Base-by-base conservation (phyloP, 129 eudicot species). In the Daucus carota region DNA sequence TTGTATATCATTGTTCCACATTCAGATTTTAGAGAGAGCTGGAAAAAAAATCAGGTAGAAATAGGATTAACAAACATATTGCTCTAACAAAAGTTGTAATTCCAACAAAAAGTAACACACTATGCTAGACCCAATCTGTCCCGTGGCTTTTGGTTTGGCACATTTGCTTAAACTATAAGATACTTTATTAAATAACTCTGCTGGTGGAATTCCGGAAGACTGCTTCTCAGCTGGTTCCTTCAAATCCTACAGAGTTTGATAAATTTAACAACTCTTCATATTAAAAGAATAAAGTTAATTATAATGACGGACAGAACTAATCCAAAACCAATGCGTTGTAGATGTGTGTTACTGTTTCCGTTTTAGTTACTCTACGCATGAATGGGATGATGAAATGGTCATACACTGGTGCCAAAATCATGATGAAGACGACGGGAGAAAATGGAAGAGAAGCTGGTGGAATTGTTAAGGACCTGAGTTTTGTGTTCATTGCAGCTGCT, bases 101-200 rank as follows among this genome's bases (percentile, higher is more conserved):
- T 72, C 57, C 2, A 42, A 13, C 40, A 4, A 26, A 43, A n/a
- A n/a, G 34, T 36, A 70, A 3, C 32, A 38, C n/a, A n/a, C n/a
- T n/a, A n/a, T n/a, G n/a, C 14, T n/a, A 20, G 24, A 22, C 18
- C 48, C 5, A 45, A 43, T 26, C 34, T 41, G 41, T 42, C 48
- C 1, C 0, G 43, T 47, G 29, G 22, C 31, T 47, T 22, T 20
- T 41, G 18, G 43, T 52, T 52, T 22, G 6, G 62, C 65, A n/a
- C 70, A 40, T 41, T n/a, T 74, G 14, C 69, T 43, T 15, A 7
- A 24, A 60, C 29, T 40, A 6, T 24, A 13, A 54, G 54, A 28
- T 13, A 92, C 98, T 92, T 92, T 81, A n/a, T 74, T 80, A 70
- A 92, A 92, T 63, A 83, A 74, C 47, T 92, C 93, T 66, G 43